phyloP scores from a whole-genome alignment of 2,329 filamentous ascomycete species.

The Aspergillus unguis region DNA sequence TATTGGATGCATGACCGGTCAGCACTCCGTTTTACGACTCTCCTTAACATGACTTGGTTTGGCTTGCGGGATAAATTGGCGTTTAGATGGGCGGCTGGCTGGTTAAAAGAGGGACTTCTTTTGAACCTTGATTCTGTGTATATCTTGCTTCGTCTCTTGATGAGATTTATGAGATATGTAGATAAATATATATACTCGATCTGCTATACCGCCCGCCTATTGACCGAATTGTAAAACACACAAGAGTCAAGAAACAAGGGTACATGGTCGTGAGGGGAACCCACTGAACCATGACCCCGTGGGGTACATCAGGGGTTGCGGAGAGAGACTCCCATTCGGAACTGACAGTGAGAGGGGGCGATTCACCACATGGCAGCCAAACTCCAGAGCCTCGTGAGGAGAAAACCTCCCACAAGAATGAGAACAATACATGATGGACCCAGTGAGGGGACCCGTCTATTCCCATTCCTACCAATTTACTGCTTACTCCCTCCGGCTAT shows the following conservation, averaged over 20 bases:
- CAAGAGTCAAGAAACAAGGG: no score
- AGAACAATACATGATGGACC: not conserved
- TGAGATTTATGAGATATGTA: not conserved
- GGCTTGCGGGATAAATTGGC: slow-evolving; percentile 4
- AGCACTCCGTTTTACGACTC: not conserved
- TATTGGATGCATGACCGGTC: slow-evolving; percentile 3
- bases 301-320: slow-evolving; percentile 5
- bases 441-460: not conserved
- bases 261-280: not conserved
- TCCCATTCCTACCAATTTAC: not conserved
- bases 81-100: slow-evolving; percentile 5
- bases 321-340: not conserved
- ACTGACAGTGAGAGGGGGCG: not conserved
- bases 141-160: slow-evolving; percentile 2
- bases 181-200: not conserved
- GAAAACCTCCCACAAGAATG: not conserved
- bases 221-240: not conserved
- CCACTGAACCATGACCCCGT: slow-evolving; percentile 8
- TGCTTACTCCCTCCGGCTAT: no score
- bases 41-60: not conserved
- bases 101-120: slow-evolving; percentile 3
- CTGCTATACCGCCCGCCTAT: not conserved
- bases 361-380: not conserved
- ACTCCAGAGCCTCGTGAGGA: not conserved
- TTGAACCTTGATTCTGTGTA: not conserved